phyloP scores from a whole-genome alignment of 2,329 filamentous ascomycete species.

The Mycosphaerella sp. region DNA sequence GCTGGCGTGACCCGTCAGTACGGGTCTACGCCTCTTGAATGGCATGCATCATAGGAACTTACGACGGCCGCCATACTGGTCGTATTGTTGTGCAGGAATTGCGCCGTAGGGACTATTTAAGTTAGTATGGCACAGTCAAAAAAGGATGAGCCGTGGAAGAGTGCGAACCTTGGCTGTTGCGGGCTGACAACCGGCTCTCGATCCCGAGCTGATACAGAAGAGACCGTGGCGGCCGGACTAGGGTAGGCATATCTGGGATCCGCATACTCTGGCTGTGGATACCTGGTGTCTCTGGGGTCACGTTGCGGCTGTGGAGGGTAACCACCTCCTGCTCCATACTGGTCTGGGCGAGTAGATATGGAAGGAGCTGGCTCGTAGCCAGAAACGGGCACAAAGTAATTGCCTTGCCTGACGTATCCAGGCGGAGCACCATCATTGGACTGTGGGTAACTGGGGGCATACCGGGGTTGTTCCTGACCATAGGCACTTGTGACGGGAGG shows the following conservation, averaged over 20 bases:
- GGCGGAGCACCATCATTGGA: constrained; percentile 30
- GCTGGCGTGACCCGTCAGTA: constrained; percentile 28
- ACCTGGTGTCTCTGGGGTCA: constrained; percentile 27
- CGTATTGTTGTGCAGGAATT: constrained; percentile 26
- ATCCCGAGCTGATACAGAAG: constrained; percentile 27
- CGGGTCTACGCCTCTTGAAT: constrained; percentile 6
- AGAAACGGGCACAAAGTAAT: constrained; percentile 32
- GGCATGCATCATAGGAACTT: constrained; percentile 26
- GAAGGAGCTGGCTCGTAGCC: constrained; percentile 24
- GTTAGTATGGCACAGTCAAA: constrained; percentile 23
- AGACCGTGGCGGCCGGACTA: constrained; percentile 32
- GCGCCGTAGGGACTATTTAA: constrained; percentile 27
- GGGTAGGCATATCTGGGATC: constrained; percentile 34
- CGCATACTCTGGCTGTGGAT: constrained; percentile 28
- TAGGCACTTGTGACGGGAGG: constrained; percentile 26
- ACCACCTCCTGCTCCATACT: constrained; percentile 19
- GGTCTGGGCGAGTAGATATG: constrained; percentile 26
- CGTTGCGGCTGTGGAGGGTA: constrained; percentile 23
- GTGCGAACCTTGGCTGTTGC: constrained; percentile 31
- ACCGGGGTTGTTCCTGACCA: constrained; percentile 28
- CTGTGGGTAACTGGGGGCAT: constrained; percentile 24
- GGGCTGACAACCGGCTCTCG: constrained; percentile 28
- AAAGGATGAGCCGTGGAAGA: constrained; percentile 4
- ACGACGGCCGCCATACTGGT: constrained; percentile 31
- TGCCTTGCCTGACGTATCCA: constrained; percentile 33